These are phyloP conservation scores for Juncus inflexus DNA, from an alignment of 176 grass and related monocot genomes.

Conservation along the genomic window DNA sequence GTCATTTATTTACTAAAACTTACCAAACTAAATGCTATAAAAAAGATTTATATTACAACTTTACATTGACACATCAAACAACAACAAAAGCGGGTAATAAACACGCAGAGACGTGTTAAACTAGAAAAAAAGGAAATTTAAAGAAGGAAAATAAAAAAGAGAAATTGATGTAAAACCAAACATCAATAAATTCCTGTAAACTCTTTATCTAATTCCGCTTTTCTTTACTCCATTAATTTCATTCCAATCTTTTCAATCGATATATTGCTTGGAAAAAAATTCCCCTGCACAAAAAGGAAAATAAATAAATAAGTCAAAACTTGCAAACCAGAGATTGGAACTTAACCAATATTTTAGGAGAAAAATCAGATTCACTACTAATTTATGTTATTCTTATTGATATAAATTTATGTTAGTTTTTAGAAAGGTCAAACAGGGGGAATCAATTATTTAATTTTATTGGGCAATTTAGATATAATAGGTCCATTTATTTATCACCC, in stretches of 20 bases:
- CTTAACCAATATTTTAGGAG: too few species aligned
- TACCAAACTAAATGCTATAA: conserved; percentile 1
- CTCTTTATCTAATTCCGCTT: conserved; percentile 18
- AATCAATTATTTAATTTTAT: too few species aligned
- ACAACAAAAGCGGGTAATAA: conserved; percentile 6
- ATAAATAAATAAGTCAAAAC: background rate
- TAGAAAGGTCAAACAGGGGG: too few species aligned
- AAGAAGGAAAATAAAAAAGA: conserved; percentile 2
- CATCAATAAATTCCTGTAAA: background rate
- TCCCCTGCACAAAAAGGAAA: conserved; percentile 7
- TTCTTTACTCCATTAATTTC: conserved; percentile 5
- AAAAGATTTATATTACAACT: background rate
- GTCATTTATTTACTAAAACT: too few species aligned
- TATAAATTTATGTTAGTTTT: too few species aligned
- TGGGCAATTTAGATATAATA: too few species aligned
- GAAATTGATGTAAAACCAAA: conserved; percentile 6
- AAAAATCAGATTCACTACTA: too few species aligned
- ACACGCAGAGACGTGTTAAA: conserved; percentile 5
- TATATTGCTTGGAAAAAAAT: conserved; percentile 21
- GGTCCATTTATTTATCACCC: too few species aligned
- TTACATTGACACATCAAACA: conserved; percentile 1
- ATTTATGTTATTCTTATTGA: too few species aligned
- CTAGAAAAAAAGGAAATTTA: background rate
- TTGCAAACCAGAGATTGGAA: background rate
- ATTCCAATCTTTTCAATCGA: conserved; percentile 27